A percentile compares a stretch with the other conserved stretches of the same genome.
Conservation (phyloP, 2,329 filamentous ascomycete genomes). For the Claviceps fusiformis region DNA sequence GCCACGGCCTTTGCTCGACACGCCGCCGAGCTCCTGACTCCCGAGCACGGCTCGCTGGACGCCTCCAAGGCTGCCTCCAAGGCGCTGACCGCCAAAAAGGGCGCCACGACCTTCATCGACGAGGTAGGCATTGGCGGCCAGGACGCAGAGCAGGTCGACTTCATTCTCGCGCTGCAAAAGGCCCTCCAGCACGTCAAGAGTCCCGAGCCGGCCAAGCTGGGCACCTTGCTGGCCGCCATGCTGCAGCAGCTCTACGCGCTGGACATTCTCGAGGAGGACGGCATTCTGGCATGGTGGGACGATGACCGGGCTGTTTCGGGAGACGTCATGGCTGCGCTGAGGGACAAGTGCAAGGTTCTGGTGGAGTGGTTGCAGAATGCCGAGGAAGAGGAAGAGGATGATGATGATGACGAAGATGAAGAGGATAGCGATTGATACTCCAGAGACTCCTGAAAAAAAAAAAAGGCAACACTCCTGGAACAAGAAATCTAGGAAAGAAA, state of each 20-base stretch:
- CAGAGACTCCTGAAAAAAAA: no score
- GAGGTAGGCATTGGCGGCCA: constrained; percentile 52
- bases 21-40: constrained; percentile 52
- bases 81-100: constrained; percentile 40
- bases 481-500: no score
- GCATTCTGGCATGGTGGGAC: constrained; percentile 78
- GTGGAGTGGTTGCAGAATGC: constrained; percentile 76
- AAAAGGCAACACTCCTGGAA: no score
- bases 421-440: constrained; percentile 6
- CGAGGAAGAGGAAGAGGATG: constrained; percentile 55
- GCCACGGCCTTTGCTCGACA: constrained; percentile 75
- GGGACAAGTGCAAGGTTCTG: constrained; percentile 61
- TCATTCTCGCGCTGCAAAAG: constrained; percentile 68
- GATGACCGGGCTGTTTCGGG: constrained; percentile 49
- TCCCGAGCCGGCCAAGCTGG: constrained; percentile 32
- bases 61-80: constrained; percentile 51
- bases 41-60: constrained; percentile 38
- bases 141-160: constrained; percentile 70
- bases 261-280: constrained; percentile 81
- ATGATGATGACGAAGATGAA: constrained; percentile 51
- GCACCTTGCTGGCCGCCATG: constrained; percentile 59
- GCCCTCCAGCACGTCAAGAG: constrained; percentile 58
- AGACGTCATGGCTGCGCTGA: constrained; percentile 56
- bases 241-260: constrained; percentile 75
- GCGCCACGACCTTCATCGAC: constrained; percentile 40